Base-by-base conservation (phyloP, 371 early-diverging fungal genomes). In the Mortierella polycephala region DNA sequence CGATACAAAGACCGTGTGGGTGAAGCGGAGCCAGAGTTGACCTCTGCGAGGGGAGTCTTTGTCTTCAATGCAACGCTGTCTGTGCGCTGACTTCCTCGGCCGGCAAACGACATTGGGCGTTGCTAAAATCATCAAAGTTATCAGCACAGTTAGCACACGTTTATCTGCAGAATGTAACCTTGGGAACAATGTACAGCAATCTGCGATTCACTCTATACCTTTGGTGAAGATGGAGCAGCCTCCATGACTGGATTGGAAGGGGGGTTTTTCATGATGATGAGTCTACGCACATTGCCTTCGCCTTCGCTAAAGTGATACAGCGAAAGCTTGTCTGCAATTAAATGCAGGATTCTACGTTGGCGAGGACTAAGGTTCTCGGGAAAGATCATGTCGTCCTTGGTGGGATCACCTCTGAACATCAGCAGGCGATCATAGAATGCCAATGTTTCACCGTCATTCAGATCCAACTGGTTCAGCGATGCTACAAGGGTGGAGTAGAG, bases 391-490 rank as follows among this genome's bases (percentile, higher is more conserved):
- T 90, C 90, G 13, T 85, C 88, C 55, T 87, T 82, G 39, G 84
- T 75, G 42, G 89, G 84, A 68, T 92, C 90, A 55, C 88, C 86
- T 71, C 92, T 84, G 74, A 93, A 93, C 55, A 88, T 85, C 62
- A 90, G 80, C 66, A 93, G 71, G 53, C 87, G 86, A 30, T 91
- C 91, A 60, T 92, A 92, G 45, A 93, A 83, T 60, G 87, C 85
- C 56, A 91, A 82, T 11, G 91, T 90, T 67, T 86, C 87, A 14
- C 88, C 85, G 67, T 93, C 90, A 65, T 91, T 90, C 65, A 92
- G 81, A 62, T 93, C 92, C 60, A 93, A 81, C 57, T 83, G 72
- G 68, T 84, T 85, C 54, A 59, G 37, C 5, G 69, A 62, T 8
- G 79, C 64, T 72, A 72, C 37, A 44, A 44, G 37, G 51, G 37